Conservation (phyloP, 1,284 basidiomycete species). For the Boletellus sp. region DNA sequence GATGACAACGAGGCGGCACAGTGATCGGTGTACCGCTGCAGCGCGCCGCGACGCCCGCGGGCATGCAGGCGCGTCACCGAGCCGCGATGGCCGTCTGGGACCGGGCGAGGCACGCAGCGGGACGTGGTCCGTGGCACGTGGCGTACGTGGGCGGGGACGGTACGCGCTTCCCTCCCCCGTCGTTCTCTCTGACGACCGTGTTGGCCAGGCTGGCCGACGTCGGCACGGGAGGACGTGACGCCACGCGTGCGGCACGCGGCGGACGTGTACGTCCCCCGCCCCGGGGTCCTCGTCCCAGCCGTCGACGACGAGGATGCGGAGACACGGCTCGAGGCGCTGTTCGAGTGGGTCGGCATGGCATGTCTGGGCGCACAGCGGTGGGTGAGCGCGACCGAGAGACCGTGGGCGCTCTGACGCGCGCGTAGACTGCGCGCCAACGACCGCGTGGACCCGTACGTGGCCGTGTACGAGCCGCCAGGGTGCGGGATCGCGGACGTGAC, state of each 20-base stretch:
- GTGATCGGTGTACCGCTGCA: constrained; percentile 45
- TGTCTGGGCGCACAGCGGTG: constrained; percentile 43
- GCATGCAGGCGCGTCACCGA: constrained; percentile 34
- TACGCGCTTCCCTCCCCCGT: not conserved
- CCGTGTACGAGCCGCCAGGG: constrained; percentile 39
- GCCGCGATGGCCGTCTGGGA: constrained; percentile 42
- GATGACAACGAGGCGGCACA: constrained; percentile 13
- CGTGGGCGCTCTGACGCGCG: too few relatives aligned
- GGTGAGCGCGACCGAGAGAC: not conserved
- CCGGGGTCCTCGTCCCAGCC: constrained; percentile 29
- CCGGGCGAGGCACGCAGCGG: constrained; percentile 29
- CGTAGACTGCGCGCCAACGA: constrained; percentile 39
- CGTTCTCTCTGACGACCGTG: too few relatives aligned
- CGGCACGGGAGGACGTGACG: constrained; percentile 2
- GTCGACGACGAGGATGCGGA: not conserved
- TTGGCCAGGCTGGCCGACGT: too few relatives aligned
- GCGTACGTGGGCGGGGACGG: constrained; percentile 33
- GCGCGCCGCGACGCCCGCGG: constrained; percentile 33
- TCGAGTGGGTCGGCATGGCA: constrained; percentile 72
- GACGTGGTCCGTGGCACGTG: constrained; percentile 43
- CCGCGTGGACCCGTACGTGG: constrained; percentile 43
- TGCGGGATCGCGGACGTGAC: constrained; percentile 40
- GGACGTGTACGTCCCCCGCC: constrained; percentile 36
- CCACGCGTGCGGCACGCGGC: constrained; percentile 17
- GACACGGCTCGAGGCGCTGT: constrained; percentile 39